phyloP scores from a whole-genome alignment of 495 filamentous ascomycete species.

The Hypoxylon subgilvum region DNA sequence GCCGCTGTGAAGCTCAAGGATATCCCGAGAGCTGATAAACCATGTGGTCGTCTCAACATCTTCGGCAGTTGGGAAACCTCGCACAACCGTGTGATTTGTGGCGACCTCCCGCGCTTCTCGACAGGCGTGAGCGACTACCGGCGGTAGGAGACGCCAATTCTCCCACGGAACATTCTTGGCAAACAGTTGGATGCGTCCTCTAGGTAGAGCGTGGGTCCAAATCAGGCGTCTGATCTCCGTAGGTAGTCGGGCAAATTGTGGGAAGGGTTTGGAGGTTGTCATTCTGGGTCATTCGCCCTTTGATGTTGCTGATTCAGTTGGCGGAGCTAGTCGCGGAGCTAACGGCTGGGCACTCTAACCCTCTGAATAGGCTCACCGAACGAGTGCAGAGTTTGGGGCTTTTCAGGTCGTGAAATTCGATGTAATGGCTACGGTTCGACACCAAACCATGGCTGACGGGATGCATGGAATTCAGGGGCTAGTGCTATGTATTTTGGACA shows the following conservation, averaged over 20 bases:
- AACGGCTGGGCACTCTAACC: conserved; percentile 12
- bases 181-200: conserved; percentile 40
- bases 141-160: conserved; percentile 39
- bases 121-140: conserved; percentile 35
- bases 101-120: conserved; percentile 37
- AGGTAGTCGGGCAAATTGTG: conserved; percentile 37
- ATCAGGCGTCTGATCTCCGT: conserved; percentile 40
- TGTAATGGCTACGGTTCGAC: conserved; percentile 9
- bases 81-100: conserved; percentile 33
- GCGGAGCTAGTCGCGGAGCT: conserved; percentile 9
- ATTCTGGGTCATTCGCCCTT: conserved; percentile 16
- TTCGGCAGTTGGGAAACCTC: conserved; percentile 40
- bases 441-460: conserved; percentile 23
- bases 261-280: conserved; percentile 31
- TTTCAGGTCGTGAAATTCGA: conserved; percentile 17
- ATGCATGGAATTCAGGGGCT: conserved; percentile 1
- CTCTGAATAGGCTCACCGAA: conserved; percentile 10
- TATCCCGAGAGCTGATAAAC: conserved; percentile 39
- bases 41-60: conserved; percentile 40
- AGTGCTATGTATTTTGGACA: conserved; percentile 1
- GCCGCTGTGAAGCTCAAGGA: conserved; percentile 40
- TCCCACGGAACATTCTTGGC: conserved; percentile 42
- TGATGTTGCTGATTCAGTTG: conserved; percentile 7
- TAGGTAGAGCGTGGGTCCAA: conserved; percentile 37
- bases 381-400: neutral